phyloP scores from a whole-genome alignment of 2,329 filamentous ascomycete species.

The Fusarium euwallaceae region DNA sequence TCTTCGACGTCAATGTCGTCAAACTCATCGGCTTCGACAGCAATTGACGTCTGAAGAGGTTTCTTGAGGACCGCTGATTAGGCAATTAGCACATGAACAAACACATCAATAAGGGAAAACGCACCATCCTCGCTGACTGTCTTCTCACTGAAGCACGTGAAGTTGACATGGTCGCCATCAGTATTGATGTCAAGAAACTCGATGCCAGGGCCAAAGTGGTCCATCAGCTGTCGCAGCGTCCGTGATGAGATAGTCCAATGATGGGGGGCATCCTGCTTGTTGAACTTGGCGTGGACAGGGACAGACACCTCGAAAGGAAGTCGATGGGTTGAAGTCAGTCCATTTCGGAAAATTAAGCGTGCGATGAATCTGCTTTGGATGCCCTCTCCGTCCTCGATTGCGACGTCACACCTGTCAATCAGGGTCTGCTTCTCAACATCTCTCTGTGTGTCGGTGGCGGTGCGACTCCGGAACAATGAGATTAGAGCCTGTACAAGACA shows the following conservation, averaged over 20 bases:
- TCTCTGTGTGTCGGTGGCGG: conserved; percentile 67
- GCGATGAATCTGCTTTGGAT: conserved; percentile 81
- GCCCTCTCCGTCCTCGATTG: conserved; percentile 77
- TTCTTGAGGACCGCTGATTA: conserved; percentile 79
- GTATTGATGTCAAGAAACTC: conserved; percentile 85
- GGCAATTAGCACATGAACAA: conserved; percentile 16
- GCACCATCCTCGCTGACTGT: conserved; percentile 69
- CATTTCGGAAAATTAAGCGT: conserved; percentile 80
- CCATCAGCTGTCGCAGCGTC: conserved; percentile 80
- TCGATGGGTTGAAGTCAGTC: conserved; percentile 81
- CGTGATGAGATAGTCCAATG: conserved; percentile 80
- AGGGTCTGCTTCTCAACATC: conserved; percentile 75
- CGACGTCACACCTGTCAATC: conserved; percentile 81
- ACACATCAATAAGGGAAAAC: no score
- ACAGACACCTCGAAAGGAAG: conserved; percentile 80
- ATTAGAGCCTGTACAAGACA: conserved; percentile 67
- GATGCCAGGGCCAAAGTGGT: conserved; percentile 84
- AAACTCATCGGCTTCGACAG: conserved; percentile 82
- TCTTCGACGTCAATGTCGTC: conserved; percentile 80
- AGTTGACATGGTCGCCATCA: conserved; percentile 79
- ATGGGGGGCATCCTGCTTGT: conserved; percentile 73
- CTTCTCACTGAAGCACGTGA: conserved; percentile 87
- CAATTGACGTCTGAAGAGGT: conserved; percentile 83
- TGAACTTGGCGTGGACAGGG: conserved; percentile 83
- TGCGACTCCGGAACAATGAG: conserved; percentile 79